A percentile compares a stretch with the other conserved stretches of the same genome.
Evolutionary conservation across 2,329 filamentous ascomycete species (phyloP).

Genomic region (Microsporum audouinii): DNA sequence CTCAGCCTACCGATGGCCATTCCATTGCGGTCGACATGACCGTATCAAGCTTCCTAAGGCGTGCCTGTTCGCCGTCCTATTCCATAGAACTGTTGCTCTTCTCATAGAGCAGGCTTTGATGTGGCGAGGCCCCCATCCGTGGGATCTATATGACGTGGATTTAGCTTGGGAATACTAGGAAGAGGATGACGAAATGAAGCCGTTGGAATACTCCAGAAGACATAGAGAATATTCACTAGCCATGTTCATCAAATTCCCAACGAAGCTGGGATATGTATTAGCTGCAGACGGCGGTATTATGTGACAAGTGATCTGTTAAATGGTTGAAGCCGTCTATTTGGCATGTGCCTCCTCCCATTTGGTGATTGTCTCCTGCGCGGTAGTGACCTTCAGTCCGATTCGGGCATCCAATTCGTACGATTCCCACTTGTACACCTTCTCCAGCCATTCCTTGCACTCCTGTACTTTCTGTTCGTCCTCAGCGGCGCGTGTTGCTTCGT

Average conservation of each 20-base stretch:
- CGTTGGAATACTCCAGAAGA: background rate
- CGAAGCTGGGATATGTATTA: background rate
- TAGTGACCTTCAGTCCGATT: slow-evolving; percentile 39
- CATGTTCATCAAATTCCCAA: background rate
- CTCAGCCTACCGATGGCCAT: slow-evolving; percentile 17
- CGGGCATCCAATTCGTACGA: slow-evolving; percentile 52
- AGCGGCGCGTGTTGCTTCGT: background rate
- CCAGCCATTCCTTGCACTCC: slow-evolving; percentile 45
- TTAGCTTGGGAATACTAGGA: background rate
- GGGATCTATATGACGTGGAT: background rate
- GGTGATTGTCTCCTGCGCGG: slow-evolving; percentile 34
- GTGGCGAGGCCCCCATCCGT: background rate
- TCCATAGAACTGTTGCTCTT: background rate
- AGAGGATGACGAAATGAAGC: background rate
- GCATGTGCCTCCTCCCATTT: slow-evolving; percentile 31
- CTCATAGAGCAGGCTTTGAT: background rate
- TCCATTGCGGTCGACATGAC: slow-evolving; percentile 3
- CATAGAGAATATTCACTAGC: background rate
- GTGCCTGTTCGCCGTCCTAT: background rate
- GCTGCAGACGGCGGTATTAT: background rate
- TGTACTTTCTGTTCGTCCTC: slow-evolving; percentile 34
- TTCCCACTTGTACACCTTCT: slow-evolving; percentile 49
- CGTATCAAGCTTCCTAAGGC: slow-evolving; percentile 3
- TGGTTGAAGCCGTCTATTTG: background rate
- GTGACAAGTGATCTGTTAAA: background rate